Conservation (phyloP, 2,329 filamentous ascomycete species). For the Coniochaeta sp. region DNA sequence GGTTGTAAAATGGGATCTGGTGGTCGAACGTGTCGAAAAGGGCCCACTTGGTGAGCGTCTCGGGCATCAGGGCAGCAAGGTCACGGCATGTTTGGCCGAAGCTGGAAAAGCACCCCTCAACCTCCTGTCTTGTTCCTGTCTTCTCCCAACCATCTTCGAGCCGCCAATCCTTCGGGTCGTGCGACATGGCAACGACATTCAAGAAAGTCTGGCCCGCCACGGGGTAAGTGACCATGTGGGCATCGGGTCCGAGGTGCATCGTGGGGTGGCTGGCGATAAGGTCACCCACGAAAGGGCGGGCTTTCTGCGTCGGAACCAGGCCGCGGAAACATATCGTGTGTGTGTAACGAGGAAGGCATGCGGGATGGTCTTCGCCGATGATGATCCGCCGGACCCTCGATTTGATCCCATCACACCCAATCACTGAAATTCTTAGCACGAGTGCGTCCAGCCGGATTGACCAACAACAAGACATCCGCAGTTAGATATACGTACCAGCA, state of each 20-base stretch:
- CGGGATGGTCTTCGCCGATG: conserved; percentile 35
- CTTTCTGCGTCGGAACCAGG: conserved; percentile 41
- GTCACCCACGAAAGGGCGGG: conserved; percentile 39
- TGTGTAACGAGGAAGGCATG: conserved; percentile 37
- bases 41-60: background rate
- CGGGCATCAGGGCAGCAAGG: conserved; percentile 8
- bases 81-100: conserved; percentile 23
- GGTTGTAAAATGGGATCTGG: conserved; percentile 32
- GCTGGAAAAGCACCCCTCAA: conserved; percentile 24
- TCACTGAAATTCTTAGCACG: too few relatives aligned
- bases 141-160: conserved; percentile 12
- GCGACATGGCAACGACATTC: conserved; percentile 40
- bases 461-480: too few relatives aligned
- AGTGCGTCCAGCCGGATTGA: too few relatives aligned
- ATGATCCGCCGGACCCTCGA: conserved; percentile 45
- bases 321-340: conserved; percentile 51
- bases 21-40: too few relatives aligned
- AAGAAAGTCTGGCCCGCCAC: conserved; percentile 45
- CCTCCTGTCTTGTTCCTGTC: conserved; percentile 23
- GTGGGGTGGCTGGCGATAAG: conserved; percentile 19
- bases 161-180: conserved; percentile 23
- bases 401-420: conserved; percentile 58
- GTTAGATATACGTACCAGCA: too few relatives aligned
- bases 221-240: conserved; percentile 56
- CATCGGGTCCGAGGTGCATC: conserved; percentile 36